phyloP scores from a whole-genome alignment of 441 rosid species.

The Pelargonium australe region DNA sequence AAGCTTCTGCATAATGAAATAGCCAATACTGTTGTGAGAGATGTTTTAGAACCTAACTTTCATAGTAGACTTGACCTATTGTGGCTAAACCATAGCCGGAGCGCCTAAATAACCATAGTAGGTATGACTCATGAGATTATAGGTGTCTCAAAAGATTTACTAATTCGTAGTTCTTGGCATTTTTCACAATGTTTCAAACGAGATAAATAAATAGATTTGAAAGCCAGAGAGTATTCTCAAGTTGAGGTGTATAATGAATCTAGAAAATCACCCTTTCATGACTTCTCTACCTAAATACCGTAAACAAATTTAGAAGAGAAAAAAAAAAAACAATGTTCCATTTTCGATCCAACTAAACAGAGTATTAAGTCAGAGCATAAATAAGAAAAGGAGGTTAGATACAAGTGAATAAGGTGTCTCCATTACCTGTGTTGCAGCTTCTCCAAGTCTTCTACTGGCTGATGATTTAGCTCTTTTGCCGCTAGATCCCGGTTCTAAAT shows the following conservation, averaged over 20 bases:
- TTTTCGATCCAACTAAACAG: no score
- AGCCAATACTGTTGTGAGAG: background rate
- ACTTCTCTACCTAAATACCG: background rate
- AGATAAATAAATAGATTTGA: background rate
- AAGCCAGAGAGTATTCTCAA: background rate
- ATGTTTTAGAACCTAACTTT: background rate
- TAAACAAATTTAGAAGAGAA: background rate
- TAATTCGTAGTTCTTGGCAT: background rate
- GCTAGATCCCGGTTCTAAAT: slow-evolving; percentile 30
- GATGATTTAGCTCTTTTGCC: slow-evolving; percentile 35
- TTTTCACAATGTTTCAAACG: background rate
- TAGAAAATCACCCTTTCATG: background rate
- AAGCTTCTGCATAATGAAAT: slow-evolving; percentile 49
- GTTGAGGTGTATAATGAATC: background rate
- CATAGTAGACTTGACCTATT: background rate
- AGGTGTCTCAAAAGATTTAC: background rate
- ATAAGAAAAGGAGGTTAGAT: no score
- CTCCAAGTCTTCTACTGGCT: slow-evolving; percentile 44
- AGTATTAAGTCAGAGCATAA: no score
- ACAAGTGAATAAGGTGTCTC: background rate
- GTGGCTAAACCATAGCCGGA: background rate
- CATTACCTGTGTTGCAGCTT: slow-evolving; percentile 57
- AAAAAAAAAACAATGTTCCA: no score
- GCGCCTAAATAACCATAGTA: background rate
- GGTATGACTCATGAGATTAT: background rate